phyloP scores from a whole-genome alignment of 2,329 filamentous ascomycete genomes.

The Basipetospora chlamydospora region DNA sequence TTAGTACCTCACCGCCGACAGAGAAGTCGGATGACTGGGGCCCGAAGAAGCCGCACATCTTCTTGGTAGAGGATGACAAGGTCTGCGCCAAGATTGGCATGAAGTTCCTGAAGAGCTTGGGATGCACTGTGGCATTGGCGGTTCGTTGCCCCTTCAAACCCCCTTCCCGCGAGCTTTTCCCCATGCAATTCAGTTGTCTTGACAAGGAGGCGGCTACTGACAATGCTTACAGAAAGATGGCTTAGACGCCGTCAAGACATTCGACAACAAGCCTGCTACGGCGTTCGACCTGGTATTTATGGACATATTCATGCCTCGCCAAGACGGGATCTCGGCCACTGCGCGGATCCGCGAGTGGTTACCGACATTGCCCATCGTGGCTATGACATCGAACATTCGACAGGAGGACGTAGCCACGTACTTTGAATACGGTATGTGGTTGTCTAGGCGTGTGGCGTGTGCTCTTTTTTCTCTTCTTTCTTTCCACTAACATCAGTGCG shows the following conservation, averaged over 20 bases:
- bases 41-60: slow-evolving; percentile 56
- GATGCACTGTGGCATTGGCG: slow-evolving; percentile 52
- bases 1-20: slow-evolving; percentile 25
- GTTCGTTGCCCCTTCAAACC: slow-evolving; percentile 27
- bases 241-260: slow-evolving; percentile 60
- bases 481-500: neutral
- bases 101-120: slow-evolving; percentile 51
- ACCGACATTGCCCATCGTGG: slow-evolving; percentile 73
- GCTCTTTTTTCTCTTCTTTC: too few relatives aligned
- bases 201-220: neutral
- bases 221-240: slow-evolving; percentile 47
- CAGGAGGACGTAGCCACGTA: slow-evolving; percentile 96
- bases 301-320: slow-evolving; percentile 94
- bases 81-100: slow-evolving; percentile 53
- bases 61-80: slow-evolving; percentile 75
- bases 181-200: neutral
- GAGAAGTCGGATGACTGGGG: slow-evolving; percentile 36
- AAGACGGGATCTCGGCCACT: slow-evolving; percentile 89
- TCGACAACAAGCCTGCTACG: slow-evolving; percentile 19
- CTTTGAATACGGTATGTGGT: slow-evolving; percentile 84
- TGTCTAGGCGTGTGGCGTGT: too few relatives aligned
- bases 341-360: slow-evolving; percentile 84
- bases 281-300: slow-evolving; percentile 61
- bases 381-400: slow-evolving; percentile 97
- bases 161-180: neutral